phyloP scores from a whole-genome alignment of 2,329 filamentous ascomycete genomes.

The Penicillium olsonii region DNA sequence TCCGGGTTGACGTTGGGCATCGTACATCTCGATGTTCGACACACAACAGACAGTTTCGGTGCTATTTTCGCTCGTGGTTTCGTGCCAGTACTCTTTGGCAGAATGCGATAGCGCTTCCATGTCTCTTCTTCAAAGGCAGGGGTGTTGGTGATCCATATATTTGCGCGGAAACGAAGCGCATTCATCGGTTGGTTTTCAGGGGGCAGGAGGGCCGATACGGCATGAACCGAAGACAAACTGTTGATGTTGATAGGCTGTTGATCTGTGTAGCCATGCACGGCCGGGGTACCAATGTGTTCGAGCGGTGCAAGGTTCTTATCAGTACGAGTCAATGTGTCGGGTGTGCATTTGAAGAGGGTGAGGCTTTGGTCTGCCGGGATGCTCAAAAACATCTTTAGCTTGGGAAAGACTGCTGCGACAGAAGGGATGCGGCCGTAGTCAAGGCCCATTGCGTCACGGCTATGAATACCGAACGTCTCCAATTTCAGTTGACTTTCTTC shows the following conservation, averaged over 20 bases:
- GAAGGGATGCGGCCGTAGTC: constrained; percentile 13
- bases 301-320: constrained; percentile 23
- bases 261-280: constrained; percentile 26
- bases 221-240: constrained; percentile 23
- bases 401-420: constrained; percentile 14
- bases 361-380: constrained; percentile 12
- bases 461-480: constrained; percentile 15
- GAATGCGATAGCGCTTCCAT: constrained; percentile 23
- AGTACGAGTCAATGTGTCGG: constrained; percentile 20
- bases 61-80: constrained; percentile 11
- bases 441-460: constrained; percentile 13
- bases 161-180: constrained; percentile 25
- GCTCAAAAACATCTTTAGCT: constrained; percentile 18
- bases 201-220: constrained; percentile 21
- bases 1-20: constrained; percentile 25
- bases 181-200: constrained; percentile 22
- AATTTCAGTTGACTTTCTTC: constrained; percentile 3
- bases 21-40: constrained; percentile 26
- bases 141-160: constrained; percentile 19
- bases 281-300: constrained; percentile 20
- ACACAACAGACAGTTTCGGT: constrained; percentile 21
- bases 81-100: background rate
- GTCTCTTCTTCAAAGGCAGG: constrained; percentile 24
- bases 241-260: constrained; percentile 26
- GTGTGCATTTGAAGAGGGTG: constrained; percentile 19